Conservation (phyloP, 2,329 filamentous ascomycete species). For the Xylariaceae sp. region DNA sequence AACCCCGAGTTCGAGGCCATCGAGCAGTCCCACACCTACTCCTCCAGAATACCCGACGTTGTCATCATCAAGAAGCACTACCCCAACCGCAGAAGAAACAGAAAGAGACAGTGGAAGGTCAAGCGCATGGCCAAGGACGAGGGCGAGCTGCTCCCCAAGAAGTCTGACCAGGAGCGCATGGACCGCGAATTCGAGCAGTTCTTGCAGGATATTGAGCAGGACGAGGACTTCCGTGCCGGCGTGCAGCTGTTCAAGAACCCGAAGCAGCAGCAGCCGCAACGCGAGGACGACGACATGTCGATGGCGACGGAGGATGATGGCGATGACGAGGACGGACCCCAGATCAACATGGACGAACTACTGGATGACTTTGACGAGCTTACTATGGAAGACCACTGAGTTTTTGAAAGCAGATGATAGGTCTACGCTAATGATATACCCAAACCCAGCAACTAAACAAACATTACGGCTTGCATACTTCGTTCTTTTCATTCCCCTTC, state of each 20-base stretch:
- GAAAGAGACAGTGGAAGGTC: slow-evolving; percentile 84
- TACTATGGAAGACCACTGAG: slow-evolving; percentile 56
- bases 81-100: slow-evolving; percentile 71
- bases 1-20: slow-evolving; percentile 46
- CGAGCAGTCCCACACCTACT: slow-evolving; percentile 70
- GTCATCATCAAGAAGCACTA: slow-evolving; percentile 97
- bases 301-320: slow-evolving; percentile 59
- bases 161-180: slow-evolving; percentile 80
- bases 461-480: background rate
- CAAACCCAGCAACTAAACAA: background rate
- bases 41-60: slow-evolving; percentile 80
- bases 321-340: slow-evolving; percentile 52
- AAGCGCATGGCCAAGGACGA: slow-evolving; percentile 91
- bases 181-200: slow-evolving; percentile 97
- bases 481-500: background rate
- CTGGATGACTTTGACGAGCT: slow-evolving; percentile 92
- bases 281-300: slow-evolving; percentile 60
- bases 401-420: no score
- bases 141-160: slow-evolving; percentile 77
- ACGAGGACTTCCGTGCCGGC: slow-evolving; percentile 77
- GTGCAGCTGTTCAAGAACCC: slow-evolving; percentile 79
- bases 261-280: slow-evolving; percentile 43
- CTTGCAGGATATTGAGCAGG: slow-evolving; percentile 92
- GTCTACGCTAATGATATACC: background rate
- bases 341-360: slow-evolving; percentile 73